These are phyloP conservation scores for Tylopilus sp. DNA, from an alignment of 768 basidiomycete species.

Conservation along the genomic window DNA sequence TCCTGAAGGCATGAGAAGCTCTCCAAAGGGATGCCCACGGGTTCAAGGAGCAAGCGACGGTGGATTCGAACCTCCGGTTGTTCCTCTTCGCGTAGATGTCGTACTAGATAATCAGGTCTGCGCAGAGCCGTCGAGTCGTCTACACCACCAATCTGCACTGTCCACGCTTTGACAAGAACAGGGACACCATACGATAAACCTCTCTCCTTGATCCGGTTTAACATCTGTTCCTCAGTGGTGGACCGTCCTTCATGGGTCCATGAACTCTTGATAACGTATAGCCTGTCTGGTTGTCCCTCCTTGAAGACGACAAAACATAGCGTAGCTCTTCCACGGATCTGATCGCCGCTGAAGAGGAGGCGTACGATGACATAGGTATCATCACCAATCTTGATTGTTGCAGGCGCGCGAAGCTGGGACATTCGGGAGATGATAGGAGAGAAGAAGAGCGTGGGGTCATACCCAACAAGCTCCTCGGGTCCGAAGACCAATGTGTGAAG, in stretches of 20 bases:
- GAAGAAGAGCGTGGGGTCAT: not conserved
- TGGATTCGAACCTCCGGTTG: not conserved
- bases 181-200: not conserved
- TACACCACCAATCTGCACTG: not conserved
- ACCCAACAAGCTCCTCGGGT: not conserved
- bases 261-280: not conserved
- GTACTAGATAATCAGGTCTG: not conserved
- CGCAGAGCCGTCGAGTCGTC: not conserved
- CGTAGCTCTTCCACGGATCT: not conserved
- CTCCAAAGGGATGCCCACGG: not conserved
- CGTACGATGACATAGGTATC: not conserved
- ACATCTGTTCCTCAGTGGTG: not conserved
- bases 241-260: not conserved
- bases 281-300: not conserved
- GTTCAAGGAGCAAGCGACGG: not conserved
- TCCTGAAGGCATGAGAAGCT: not conserved
- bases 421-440: not conserved
- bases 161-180: not conserved
- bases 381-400: not conserved
- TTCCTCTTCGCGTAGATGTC: not conserved
- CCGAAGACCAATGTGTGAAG: not conserved
- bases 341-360: not conserved
- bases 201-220: not conserved
- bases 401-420: not conserved
- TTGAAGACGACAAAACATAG: not conserved